Percentiles rank a stretch among this genome's conserved stretches.
phyloP scores from a whole-genome alignment of 441 rosid species.

The Theobroma grandiflorum region DNA sequence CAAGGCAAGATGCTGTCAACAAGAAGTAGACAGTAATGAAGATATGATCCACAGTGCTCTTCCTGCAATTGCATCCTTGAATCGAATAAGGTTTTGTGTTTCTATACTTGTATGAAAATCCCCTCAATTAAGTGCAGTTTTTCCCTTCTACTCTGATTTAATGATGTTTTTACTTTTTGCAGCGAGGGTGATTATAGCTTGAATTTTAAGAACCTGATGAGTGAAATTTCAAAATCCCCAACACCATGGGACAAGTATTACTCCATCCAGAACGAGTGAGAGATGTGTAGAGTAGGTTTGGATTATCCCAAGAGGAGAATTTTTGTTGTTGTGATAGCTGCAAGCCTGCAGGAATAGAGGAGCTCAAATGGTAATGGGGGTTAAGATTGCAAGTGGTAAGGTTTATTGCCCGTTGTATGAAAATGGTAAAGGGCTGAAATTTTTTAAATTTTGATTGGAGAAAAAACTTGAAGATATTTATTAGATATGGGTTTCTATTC shows the following conservation, averaged over 20 bases:
- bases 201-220: constrained; percentile 88
- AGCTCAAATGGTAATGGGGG: no score
- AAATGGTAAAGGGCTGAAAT: no score
- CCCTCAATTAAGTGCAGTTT: background rate
- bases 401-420: no score
- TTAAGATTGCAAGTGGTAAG: no score
- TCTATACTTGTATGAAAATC: background rate
- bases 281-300: background rate
- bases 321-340: background rate
- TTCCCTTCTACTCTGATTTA: background rate
- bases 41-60: constrained; percentile 99
- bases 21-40: constrained; percentile 98
- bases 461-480: no score
- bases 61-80: constrained; percentile 91
- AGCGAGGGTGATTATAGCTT: constrained; percentile 96
- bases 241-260: constrained; percentile 78
- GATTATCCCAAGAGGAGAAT: background rate
- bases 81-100: constrained; percentile 59
- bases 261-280: constrained; percentile 88
- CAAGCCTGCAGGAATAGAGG: no score
- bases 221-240: constrained; percentile 73
- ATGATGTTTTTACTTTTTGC: constrained; percentile 27
- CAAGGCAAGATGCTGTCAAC: constrained; percentile 99
- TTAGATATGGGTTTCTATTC: no score
- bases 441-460: no score